Percentiles rank a stretch among this genome's conserved stretches.
Evolutionary conservation across 2,329 filamentous ascomycete genomes (phyloP).

Genomic region (Davidsoniella virescens): DNA sequence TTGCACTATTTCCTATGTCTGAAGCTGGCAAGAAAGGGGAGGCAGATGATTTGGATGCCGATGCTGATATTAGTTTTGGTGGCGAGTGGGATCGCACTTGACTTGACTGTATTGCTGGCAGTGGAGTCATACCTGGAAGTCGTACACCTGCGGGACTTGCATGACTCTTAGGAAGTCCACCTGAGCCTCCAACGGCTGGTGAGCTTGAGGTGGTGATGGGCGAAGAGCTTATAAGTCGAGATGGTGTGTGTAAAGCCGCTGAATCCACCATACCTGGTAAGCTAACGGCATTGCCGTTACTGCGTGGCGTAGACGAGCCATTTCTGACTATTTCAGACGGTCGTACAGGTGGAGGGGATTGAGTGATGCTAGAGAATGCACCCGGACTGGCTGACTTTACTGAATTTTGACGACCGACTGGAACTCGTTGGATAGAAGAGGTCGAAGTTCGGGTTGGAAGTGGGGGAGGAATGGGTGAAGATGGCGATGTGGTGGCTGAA

Average conservation of each 20-base stretch:
- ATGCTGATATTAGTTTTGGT: not conserved
- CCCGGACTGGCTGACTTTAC: not conserved
- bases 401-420: constrained; percentile 2
- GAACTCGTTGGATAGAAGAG: not conserved
- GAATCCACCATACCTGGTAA: constrained; percentile 5
- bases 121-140: constrained; percentile 5
- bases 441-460: constrained; percentile 1
- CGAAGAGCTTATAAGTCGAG: too few relatives aligned
- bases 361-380: not conserved
- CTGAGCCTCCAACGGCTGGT: too few relatives aligned
- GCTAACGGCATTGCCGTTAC: not conserved
- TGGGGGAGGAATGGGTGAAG: not conserved
- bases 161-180: too few relatives aligned
- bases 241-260: too few relatives aligned
- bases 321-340: not conserved
- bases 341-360: too few relatives aligned
- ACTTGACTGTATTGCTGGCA: not conserved
- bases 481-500: not conserved
- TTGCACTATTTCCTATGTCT: not conserved
- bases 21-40: not conserved
- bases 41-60: not conserved
- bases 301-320: not conserved
- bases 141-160: not conserved
- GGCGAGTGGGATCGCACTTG: not conserved
- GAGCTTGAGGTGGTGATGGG: too few relatives aligned